Conservation (phyloP, 306 rosid genomes). For the Vigna angularis region DNA sequence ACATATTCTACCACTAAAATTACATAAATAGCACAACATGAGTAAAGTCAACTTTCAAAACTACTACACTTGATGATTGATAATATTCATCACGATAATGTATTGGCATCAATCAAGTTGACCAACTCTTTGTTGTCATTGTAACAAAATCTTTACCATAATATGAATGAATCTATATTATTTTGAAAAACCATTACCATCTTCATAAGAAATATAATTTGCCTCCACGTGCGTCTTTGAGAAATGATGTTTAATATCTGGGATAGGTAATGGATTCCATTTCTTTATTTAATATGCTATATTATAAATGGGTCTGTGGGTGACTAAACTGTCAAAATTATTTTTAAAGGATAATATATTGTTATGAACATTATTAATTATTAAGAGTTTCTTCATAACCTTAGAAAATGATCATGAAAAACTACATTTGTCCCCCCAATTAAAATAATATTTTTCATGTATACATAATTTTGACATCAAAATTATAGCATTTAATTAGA, state of each 20-base stretch:
- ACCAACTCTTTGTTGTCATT: not conserved
- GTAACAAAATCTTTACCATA: not conserved
- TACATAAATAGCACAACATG: not conserved
- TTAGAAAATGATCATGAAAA: not conserved
- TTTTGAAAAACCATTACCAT: not conserved
- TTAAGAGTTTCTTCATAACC: not conserved
- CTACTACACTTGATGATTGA: slow-evolving; percentile 7
- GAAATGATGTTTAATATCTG: slow-evolving; percentile 3
- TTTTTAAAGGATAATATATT: not conserved
- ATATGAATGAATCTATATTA: slow-evolving; percentile 8
- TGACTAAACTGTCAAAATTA: not conserved
- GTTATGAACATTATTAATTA: not conserved
- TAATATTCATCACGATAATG: slow-evolving; percentile 3
- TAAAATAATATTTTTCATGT: not conserved
- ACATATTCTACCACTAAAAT: not conserved
- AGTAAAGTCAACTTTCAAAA: not conserved
- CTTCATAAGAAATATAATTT: not conserved
- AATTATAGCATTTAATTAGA: not conserved
- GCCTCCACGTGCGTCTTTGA: not conserved
- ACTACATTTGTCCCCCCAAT: slow-evolving; percentile 11
- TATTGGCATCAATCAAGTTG: not conserved
- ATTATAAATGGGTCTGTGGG: not conserved
- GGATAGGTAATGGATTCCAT: not conserved
- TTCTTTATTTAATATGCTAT: not conserved
- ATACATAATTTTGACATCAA: slow-evolving; percentile 21